phyloP scores from a whole-genome alignment of 139 green algal genomes.

The Coelastrella sp. region DNA sequence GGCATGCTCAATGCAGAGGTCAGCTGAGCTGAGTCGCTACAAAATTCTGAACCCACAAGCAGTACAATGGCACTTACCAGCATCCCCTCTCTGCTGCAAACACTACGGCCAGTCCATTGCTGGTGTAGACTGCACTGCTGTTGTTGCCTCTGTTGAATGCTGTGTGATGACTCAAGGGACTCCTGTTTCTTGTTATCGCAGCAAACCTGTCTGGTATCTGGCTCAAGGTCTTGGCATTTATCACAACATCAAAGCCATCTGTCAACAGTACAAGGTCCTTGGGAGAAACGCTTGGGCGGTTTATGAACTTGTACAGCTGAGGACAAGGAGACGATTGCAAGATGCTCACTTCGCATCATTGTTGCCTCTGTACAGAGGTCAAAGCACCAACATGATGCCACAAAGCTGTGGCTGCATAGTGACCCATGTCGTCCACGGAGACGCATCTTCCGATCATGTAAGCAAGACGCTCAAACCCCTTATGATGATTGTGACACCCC shows the following conservation, averaged over 20 bases:
- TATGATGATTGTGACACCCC: too few relatives aligned
- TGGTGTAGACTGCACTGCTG: neutral
- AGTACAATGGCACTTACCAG: neutral
- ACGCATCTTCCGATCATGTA: too few relatives aligned
- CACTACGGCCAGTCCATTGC: neutral
- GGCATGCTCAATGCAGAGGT: too few relatives aligned
- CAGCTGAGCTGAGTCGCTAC: too few relatives aligned
- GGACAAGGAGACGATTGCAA: neutral
- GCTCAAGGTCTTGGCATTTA: neutral
- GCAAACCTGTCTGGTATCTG: neutral
- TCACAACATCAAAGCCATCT: conserved; percentile 8
- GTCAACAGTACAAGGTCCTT: conserved; percentile 11
- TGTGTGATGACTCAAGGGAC: neutral
- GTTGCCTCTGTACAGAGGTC: neutral
- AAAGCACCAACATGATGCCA: neutral
- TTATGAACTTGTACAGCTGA: conserved; percentile 8
- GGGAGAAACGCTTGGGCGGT: neutral
- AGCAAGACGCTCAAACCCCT: too few relatives aligned
- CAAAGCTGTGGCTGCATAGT: too few relatives aligned
- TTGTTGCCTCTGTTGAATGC: neutral
- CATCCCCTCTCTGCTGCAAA: neutral
- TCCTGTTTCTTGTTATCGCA: neutral
- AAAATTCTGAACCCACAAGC: too few relatives aligned
- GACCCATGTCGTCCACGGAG: too few relatives aligned
- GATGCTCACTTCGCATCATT: neutral